Evolutionary conservation across 1,284 basidiomycete species (phyloP).

Genomic region (Sanghuangporus sanghuang): DNA sequence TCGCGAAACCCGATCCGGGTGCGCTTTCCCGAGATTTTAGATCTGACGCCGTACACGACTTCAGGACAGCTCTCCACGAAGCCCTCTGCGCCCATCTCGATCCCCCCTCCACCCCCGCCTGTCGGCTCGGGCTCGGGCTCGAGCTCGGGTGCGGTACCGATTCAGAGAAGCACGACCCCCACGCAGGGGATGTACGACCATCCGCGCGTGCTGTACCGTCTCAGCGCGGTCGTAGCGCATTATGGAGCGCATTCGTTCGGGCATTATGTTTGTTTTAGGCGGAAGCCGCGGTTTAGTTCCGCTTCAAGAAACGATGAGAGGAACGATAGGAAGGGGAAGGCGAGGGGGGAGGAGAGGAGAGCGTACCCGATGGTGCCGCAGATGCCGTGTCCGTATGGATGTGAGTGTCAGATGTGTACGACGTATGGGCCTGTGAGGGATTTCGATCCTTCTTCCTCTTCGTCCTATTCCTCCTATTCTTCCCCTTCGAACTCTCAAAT

Average conservation of each 20-base stretch:
- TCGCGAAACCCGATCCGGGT: constrained; percentile 79
- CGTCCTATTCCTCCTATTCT: not conserved
- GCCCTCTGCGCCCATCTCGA: constrained; percentile 63
- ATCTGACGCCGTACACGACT: constrained; percentile 80
- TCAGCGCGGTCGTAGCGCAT: constrained; percentile 82
- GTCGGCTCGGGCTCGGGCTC: not conserved
- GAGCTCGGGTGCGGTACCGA: constrained; percentile 17
- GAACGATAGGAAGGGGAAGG: constrained; percentile 18
- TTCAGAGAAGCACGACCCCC: constrained; percentile 47
- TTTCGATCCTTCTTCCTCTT: constrained; percentile 21
- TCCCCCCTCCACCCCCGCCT: constrained; percentile 37
- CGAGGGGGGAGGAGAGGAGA: constrained; percentile 21
- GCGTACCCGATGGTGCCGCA: constrained; percentile 39
- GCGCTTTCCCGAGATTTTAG: constrained; percentile 80
- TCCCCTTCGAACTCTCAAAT: too few species aligned
- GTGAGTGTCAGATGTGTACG: constrained; percentile 39
- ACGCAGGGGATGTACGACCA: constrained; percentile 46
- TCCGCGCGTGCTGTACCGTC: constrained; percentile 67
- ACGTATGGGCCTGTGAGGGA: constrained; percentile 39
- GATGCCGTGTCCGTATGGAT: constrained; percentile 42
- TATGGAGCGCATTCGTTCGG: constrained; percentile 87
- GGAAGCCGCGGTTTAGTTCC: constrained; percentile 52
- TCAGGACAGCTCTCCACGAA: constrained; percentile 66
- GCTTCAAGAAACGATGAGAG: not conserved
- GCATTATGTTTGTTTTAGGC: constrained; percentile 87